Evolutionary conservation across 2,329 filamentous ascomycete genomes (phyloP), one percentile per base, ranked within the genome.

Genomic region (Neopestalotiopsis sp.): DNA sequence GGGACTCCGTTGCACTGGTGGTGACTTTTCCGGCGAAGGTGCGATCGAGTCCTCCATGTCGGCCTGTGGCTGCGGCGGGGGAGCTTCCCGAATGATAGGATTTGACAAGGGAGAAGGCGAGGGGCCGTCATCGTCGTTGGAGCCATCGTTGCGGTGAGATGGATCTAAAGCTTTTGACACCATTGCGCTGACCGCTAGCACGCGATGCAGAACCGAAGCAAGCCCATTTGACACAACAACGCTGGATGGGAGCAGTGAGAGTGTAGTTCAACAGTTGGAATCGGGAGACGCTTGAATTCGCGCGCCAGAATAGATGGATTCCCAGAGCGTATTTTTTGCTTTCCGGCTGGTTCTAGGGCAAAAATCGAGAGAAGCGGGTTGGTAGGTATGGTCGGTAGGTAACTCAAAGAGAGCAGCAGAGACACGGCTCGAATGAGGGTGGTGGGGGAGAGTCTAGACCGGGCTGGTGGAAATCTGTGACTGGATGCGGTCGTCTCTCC

Each of bases 141-240:
- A 38, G 34, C 34, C 65, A 67, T 59, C 52, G 34, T 67, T 59
- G 38, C 32, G 34, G 20, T 59, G 52, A 49, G 30, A 9, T 40
- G 32, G 17, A 42, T 38, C 12, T n/a, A 49, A 58, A 67, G 66
- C 17, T 24, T 14, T 40, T 34, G 58, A 63, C 17, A 62, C 66
- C 66, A 67, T 67, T 62, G 40, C 40, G 66, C 59, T 57, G 42
- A 45, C 57, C 66, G 32, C 66, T 62, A 63, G 14, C 30, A 52
- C 66, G 42, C 40, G 59, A 67, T 63, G 34, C 17, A 38, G 24
- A 62, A 49, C 59, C 32, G 59, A 34, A 42, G 28, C 34, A 62
- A 56, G 57, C 66, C 66, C 66, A 67, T 67, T 17, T 62, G 58
- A 67, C 34, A 58, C 49, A 45, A 20, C 28, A 34, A 60, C 12